phyloP scores from a whole-genome alignment of 2,329 filamentous ascomycete species.

The Aspergillus nomiae region DNA sequence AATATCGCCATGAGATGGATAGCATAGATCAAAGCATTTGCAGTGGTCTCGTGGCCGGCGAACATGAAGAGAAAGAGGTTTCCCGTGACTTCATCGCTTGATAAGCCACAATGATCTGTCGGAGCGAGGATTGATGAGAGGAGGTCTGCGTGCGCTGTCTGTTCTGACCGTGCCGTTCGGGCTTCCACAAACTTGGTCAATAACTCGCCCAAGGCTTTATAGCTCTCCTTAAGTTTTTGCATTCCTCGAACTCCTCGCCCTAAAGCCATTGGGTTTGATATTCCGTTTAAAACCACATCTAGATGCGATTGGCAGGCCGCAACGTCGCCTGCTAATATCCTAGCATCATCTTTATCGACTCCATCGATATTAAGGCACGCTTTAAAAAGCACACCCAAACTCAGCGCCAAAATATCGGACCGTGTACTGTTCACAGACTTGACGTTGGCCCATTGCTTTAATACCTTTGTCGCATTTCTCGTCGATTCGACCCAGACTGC shows the following conservation, averaged over 20 bases:
- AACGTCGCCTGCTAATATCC: neutral
- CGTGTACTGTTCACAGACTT: neutral
- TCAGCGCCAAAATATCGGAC: constrained; percentile 1
- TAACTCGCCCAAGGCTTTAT: neutral
- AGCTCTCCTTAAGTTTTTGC: neutral
- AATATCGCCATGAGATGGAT: constrained; percentile 6
- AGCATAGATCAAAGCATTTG: constrained; percentile 3
- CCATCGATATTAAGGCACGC: neutral
- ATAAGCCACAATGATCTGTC: neutral
- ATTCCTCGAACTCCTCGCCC: neutral
- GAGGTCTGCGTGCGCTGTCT: neutral
- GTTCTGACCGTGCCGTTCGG: neutral
- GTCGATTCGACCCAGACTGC: constrained; percentile 1
- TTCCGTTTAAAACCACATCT: neutral
- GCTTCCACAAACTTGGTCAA: neutral
- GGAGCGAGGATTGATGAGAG: constrained; percentile 1
- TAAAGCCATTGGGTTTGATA: neutral
- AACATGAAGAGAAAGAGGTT: constrained; percentile 9
- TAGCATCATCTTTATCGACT: too few relatives aligned
- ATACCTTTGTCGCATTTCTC: neutral
- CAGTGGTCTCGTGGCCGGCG: constrained; percentile 10
- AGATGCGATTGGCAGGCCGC: neutral
- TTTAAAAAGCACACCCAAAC: constrained; percentile 3
- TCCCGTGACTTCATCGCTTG: neutral
- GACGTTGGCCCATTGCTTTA: neutral